These are phyloP conservation scores for Besnoitia besnoiti DNA, from an alignment of 169 alveolate genomes.

Conservation along the genomic window DNA sequence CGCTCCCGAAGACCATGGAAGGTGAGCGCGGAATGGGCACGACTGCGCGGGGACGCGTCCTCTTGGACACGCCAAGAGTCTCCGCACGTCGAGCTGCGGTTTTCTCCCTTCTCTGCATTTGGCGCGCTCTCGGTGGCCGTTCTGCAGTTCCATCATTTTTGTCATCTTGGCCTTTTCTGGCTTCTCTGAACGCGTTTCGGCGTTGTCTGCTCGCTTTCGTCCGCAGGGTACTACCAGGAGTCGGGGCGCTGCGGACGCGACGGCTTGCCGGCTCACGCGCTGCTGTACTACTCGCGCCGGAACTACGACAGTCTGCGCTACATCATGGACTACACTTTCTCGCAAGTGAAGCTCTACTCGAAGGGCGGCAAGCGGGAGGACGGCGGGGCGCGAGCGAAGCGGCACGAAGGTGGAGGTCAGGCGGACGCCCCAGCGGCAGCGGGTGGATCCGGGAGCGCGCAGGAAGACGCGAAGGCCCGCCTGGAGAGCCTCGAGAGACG, in stretches of 20 bases:
- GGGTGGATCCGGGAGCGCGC: background rate
- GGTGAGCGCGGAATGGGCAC: constrained; percentile 71
- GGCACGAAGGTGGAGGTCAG: background rate
- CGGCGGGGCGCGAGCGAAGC: background rate
- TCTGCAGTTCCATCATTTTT: background rate
- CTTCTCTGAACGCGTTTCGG: no score
- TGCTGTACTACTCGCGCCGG: constrained; percentile 63
- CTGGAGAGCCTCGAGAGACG: background rate
- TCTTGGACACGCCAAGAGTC: background rate
- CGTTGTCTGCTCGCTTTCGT: background rate
- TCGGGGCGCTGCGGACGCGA: constrained; percentile 98
- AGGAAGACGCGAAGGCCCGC: background rate
- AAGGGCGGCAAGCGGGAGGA: background rate
- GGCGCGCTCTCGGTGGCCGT: background rate
- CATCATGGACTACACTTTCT: constrained; percentile 15
- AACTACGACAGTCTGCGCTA: constrained; percentile 57
- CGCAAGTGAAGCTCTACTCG: background rate
- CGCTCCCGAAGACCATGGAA: constrained; percentile 97
- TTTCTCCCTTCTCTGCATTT: background rate
- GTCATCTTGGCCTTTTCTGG: background rate
- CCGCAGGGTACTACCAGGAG: constrained; percentile 92
- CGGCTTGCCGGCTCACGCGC: constrained; percentile 74
- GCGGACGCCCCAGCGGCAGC: background rate
- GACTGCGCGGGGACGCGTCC: no score
- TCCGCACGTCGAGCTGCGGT: background rate